Evolutionary conservation across 2,329 filamentous ascomycete species (phyloP).

Genomic region (Geosmithia morbida): DNA sequence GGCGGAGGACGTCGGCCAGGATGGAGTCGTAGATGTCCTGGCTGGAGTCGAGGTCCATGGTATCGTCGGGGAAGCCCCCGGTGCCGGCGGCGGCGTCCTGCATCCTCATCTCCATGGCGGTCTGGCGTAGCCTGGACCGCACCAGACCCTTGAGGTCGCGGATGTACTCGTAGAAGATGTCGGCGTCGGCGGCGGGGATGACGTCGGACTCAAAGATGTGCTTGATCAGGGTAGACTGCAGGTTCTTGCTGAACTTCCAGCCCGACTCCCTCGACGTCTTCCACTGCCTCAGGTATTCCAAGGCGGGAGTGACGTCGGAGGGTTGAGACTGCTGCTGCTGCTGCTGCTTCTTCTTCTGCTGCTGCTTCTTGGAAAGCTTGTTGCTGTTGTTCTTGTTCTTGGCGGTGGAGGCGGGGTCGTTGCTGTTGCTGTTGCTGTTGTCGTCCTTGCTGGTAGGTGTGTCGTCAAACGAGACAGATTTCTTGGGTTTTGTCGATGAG

Average conservation of each 20-base stretch:
- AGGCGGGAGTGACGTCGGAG: conserved; percentile 43
- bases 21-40: conserved; percentile 39
- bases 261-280: conserved; percentile 43
- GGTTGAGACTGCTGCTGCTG: conserved; percentile 22
- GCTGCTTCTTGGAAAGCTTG: conserved; percentile 22
- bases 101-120: conserved; percentile 46
- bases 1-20: conserved; percentile 31
- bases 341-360: conserved; percentile 1
- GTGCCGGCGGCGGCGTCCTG: conserved; percentile 36
- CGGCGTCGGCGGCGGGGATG: conserved; percentile 56
- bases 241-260: conserved; percentile 97
- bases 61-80: conserved; percentile 32
- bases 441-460: conserved; percentile 19
- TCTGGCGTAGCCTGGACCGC: conserved; percentile 52
- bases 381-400: conserved; percentile 11
- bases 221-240: conserved; percentile 74
- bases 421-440: conserved; percentile 6
- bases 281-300: conserved; percentile 68
- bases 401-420: conserved; percentile 5
- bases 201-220: conserved; percentile 60
- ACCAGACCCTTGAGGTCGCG: conserved; percentile 63
- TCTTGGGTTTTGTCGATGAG: conserved; percentile 8
- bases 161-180: conserved; percentile 63
- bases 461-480: conserved; percentile 35
- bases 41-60: conserved; percentile 31